phyloP scores from a whole-genome alignment of 257 asterid genomes.

The Forsythia suspensa region DNA sequence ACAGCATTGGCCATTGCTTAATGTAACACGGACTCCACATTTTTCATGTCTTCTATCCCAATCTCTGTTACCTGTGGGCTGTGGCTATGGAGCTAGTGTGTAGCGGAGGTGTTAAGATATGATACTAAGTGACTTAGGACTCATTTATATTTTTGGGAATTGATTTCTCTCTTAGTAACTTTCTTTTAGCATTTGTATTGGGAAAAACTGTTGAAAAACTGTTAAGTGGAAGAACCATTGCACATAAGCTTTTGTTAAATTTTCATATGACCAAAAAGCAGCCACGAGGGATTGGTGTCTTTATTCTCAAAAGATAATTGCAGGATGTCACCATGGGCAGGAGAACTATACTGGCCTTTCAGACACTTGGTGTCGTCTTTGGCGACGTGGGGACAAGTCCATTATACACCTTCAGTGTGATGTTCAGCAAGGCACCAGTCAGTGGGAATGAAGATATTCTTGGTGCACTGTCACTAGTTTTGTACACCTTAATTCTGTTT shows the following conservation, averaged over 20 bases:
- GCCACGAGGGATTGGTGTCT: slow-evolving; percentile 23
- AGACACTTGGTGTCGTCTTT: slow-evolving; percentile 92
- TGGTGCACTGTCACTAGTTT: slow-evolving; percentile 89
- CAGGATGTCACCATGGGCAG: slow-evolving; percentile 82
- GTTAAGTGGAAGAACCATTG: not conserved
- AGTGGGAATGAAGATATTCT: slow-evolving; percentile 83
- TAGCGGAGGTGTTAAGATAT: not conserved
- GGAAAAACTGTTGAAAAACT: not conserved
- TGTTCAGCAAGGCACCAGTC: slow-evolving; percentile 99
- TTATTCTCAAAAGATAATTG: slow-evolving; percentile 35
- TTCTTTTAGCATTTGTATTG: not conserved
- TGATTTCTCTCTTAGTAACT: slow-evolving; percentile 2
- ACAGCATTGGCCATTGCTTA: not conserved
- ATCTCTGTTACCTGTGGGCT: not conserved
- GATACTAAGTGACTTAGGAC: not conserved
- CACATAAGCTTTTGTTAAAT: slow-evolving; percentile 8
- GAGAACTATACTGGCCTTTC: slow-evolving; percentile 71
- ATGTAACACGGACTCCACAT: slow-evolving; percentile 3
- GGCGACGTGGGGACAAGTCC: slow-evolving; percentile 99
- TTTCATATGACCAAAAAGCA: not conserved
- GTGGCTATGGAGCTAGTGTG: not conserved
- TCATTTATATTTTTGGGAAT: slow-evolving; percentile 12
- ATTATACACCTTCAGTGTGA: slow-evolving; percentile 92
- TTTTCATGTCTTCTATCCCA: slow-evolving; percentile 12
- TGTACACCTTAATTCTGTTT: slow-evolving; percentile 83